Percentiles rank a stretch among this genome's conserved stretches.
Evolutionary conservation across 2,329 filamentous ascomycete species (phyloP).

Genomic region (Colletotrichum magnum): DNA sequence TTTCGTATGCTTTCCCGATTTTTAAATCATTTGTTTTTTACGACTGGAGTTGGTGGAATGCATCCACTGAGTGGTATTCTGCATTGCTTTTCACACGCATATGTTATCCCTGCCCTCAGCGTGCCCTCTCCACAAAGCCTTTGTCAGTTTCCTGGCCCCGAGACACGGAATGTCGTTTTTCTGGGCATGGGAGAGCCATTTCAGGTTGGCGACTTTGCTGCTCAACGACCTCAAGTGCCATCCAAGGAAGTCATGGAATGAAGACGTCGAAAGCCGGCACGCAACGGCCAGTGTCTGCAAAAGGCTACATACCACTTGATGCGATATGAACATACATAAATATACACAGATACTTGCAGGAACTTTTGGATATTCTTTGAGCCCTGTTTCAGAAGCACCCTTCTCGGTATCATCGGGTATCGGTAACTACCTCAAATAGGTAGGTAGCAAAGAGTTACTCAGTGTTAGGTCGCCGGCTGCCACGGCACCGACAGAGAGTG

Average conservation of each 20-base stretch:
- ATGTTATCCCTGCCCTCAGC: background rate
- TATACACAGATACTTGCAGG: too few species aligned
- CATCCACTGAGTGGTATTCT: background rate
- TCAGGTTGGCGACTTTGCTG: background rate
- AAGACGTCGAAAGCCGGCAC: conserved; percentile 1
- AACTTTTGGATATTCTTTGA: too few species aligned
- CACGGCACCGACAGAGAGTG: too few species aligned
- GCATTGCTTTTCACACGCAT: conserved; percentile 25
- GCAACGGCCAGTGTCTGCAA: conserved; percentile 8
- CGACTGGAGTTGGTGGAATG: conserved; percentile 14
- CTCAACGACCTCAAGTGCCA: background rate
- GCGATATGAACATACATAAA: background rate
- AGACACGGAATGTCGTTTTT: background rate
- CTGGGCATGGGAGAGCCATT: conserved; percentile 8
- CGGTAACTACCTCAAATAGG: too few species aligned
- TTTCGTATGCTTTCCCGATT: too few species aligned
- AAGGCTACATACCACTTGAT: conserved; percentile 18
- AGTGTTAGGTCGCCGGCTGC: too few species aligned
- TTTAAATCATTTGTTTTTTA: background rate
- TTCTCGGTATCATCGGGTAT: too few species aligned
- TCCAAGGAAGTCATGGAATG: conserved; percentile 4
- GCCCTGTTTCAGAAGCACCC: too few species aligned
- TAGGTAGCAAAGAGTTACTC: too few species aligned
- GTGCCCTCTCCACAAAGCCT: conserved; percentile 21
- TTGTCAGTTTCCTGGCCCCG: background rate